These are phyloP conservation scores for Rhizopogon vesiculosus DNA, from an alignment of 768 basidiomycete species.

Conservation along the genomic window DNA sequence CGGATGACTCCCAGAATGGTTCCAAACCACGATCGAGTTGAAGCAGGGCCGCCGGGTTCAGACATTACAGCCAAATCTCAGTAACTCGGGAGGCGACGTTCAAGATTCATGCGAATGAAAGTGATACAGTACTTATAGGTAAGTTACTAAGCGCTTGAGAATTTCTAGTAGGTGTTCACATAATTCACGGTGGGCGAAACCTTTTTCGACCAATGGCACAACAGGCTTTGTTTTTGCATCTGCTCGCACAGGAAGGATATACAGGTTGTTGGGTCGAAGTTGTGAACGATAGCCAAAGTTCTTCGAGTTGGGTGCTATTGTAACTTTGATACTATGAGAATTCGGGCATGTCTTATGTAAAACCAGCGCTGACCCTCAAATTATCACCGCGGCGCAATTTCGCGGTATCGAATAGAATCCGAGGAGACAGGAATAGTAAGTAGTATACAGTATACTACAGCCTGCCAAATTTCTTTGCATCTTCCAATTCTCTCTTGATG, in stretches of 20 bases:
- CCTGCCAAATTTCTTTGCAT: neutral
- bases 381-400: neutral
- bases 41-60: neutral
- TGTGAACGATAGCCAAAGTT: too few species aligned
- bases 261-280: too few species aligned
- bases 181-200: neutral
- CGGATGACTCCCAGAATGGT: neutral
- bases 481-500: neutral
- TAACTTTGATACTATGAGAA: too few species aligned
- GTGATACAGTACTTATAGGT: neutral
- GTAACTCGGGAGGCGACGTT: neutral
- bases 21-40: neutral
- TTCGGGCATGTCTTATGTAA: too few species aligned
- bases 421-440: neutral
- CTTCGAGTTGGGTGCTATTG: too few species aligned
- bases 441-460: neutral
- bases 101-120: too few species aligned
- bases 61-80: neutral
- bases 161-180: neutral
- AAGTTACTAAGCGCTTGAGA: neutral
- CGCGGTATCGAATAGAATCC: neutral
- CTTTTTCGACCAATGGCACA: too few species aligned
- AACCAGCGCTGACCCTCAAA: neutral
- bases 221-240: too few species aligned
- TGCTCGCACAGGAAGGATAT: too few species aligned